Evolutionary conservation across 1,139 yeast species (phyloP), one percentile per base, ranked within the genome.

Genomic region (Kodamaea arcana): DNA sequence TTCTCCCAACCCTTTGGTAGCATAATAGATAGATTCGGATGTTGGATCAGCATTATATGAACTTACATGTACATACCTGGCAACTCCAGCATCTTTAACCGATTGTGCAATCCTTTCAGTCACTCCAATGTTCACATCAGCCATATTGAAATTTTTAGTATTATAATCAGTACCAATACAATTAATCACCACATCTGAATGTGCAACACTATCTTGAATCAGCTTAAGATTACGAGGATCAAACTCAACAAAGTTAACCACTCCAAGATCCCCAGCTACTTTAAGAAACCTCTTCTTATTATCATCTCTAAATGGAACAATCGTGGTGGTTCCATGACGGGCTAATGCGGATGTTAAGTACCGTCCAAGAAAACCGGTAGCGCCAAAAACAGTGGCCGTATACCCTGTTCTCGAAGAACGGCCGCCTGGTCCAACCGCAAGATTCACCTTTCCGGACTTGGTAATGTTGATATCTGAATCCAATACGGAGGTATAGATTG

Each of bases 301-400:
- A 51, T 83, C 92, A 56, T 86, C 90, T 57, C 95, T 74, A 66
- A 56, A 85, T 15, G 95, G 95, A 5, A 78, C 83, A 37, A 84
- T 77, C 9, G 85, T 80, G 41, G 72, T 63, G 24, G 94, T 86
- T 46, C 95, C 95, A 56, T 83, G 90, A 53, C 80, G 72, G 43
- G 90, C 94, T 50, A 86, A 67, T 52, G 81, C 83, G 29, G 92
- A 68, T 12, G 78, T 73, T 44, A 86, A 60, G 48, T 83, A 76
- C 37, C 88, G 76, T 26, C 95, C 95, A 42, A 86, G 65, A 58
- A 82, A 80, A 1, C 95, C 95, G 34, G 79, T 64, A 24, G 85
- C 88, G 10, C 95, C 95, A 52, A 86, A 86, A 3, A 86, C 92
- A 5, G 95, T 85, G 20, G 92, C 95, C 5, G 92, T 84, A 63